These are phyloP conservation scores for Tetrapisispora namnaoensis DNA, from an alignment of 805 yeast genomes.

Conservation along the genomic window DNA sequence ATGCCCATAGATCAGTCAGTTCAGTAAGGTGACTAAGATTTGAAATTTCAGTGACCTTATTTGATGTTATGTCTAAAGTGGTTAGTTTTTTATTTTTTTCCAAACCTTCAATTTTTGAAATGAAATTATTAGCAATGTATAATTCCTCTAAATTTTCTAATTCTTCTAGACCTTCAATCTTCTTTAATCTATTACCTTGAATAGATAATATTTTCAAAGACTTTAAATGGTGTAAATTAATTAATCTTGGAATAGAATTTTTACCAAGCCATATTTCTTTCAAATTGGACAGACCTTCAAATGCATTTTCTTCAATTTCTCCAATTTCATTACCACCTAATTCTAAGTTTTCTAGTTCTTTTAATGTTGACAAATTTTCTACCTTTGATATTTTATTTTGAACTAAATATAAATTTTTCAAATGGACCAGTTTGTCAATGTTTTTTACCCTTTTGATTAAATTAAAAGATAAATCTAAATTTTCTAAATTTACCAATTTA, in stretches of 20 bases:
- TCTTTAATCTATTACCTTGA: conserved; percentile 73
- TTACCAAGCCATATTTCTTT: conserved; percentile 89
- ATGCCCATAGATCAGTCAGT: conserved; percentile 93
- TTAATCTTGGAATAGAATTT: conserved; percentile 57
- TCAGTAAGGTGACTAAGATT: conserved; percentile 53
- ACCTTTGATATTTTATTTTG: conserved; percentile 77
- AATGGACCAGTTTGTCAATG: conserved; percentile 47
- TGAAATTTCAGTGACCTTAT: conserved; percentile 51
- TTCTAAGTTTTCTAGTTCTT: conserved; percentile 59
- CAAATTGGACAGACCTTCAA: conserved; percentile 46
- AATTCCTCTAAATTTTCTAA: conserved; percentile 71
- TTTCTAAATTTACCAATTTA: conserved; percentile 45
- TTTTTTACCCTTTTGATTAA: conserved; percentile 80
- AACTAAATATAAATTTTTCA: conserved; percentile 71
- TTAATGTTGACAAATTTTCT: conserved; percentile 50
- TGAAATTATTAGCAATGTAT: conserved; percentile 78
- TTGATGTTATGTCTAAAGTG: conserved; percentile 75
- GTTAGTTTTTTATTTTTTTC: conserved; percentile 58
- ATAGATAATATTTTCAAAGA: conserved; percentile 73
- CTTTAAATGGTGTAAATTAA: conserved; percentile 48
- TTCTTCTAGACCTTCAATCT: conserved; percentile 71
- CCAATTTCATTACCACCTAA: conserved; percentile 75
- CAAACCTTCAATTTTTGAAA: conserved; percentile 65
- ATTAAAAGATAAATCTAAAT: conserved; percentile 80
- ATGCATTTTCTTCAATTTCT: conserved; percentile 33